Evolutionary conservation across 192 early-diverging fungal species (phyloP), one percentile per base, ranked within the genome.

Genomic region (Coemansia sp.): DNA sequence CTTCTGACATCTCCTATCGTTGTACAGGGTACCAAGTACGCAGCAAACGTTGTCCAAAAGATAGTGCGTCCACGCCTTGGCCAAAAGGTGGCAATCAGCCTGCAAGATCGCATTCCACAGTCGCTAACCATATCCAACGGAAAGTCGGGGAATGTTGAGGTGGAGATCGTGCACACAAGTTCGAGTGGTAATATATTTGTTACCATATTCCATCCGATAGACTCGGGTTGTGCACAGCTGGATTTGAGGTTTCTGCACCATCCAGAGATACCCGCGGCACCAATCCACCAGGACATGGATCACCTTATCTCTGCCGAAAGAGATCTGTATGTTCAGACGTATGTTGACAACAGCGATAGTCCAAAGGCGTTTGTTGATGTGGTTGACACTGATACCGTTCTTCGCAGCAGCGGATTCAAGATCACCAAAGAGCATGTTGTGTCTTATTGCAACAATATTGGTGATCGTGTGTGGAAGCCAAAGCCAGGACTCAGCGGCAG

Each of bases 391-490:
- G 19, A 52, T 23, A n/a, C n/a, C n/a, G n/a, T n/a, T n/a, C n/a
- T n/a, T n/a, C n/a, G n/a, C n/a, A n/a, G n/a, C n/a, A n/a, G n/a
- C n/a, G n/a, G 57, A 11, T 53, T 68, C 26, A 41, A 41, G 15
- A 66, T 75, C 10, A 69, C 68, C 85, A 91, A 94, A 76, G 92
- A 92, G 74, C 92, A 90, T 47, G 92, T 97, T 61, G 89, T 91
- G 43, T 89, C 88, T n/a, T 92, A 88, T 13, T 95, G 94, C 89
- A 84, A 86, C 80, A 77, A 88, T 78, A 60, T 73, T 1, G 15
- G n/a, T n/a, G n/a, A n/a, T n/a, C n/a, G n/a, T n/a, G n/a, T n/a
- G n/a, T n/a, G n/a, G n/a, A n/a, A n/a, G n/a, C n/a, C n/a, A n/a
- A n/a, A n/a, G n/a, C n/a, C n/a, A n/a, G n/a, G n/a, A n/a, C n/a